Base-by-base conservation (phyloP, 164 flowering plant genomes). In the Tinospora cordifolia region DNA sequence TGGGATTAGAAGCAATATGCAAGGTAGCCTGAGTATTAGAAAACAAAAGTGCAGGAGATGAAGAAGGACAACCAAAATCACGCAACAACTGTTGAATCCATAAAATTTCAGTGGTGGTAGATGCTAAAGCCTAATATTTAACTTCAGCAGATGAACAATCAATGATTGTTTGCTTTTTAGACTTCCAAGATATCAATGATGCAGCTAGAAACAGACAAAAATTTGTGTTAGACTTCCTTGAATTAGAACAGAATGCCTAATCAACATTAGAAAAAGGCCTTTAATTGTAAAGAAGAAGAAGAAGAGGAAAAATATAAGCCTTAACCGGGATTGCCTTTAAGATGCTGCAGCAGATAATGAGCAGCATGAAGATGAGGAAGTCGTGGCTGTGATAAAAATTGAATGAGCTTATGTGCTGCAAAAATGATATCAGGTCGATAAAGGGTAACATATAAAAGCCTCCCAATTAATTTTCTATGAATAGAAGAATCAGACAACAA, bases 181-280 rank as follows among this genome's bases (percentile, higher is more conserved):
- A 2, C 11, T 66, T 67, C 72, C 72, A 74, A 3, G 72, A 62
- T 4, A 74, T 47, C 15, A 40, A 58, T 0, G 68, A 60, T 0
- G n/a, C 14, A n/a, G 72, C 72, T 13, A 74, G 63, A 8, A 69
- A 64, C 0, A 74, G 7, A 9, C 30, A 60, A 58, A 51, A 74
- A 15, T 62, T 62, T 2, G 27, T 68, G 8, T 22, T 8, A 19
- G 72, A 74, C 22, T 54, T 22, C 25, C 69, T 24, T 0, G 69
- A 24, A 47, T 47, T 24, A 3, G 8, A 11, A 22, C 60, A 67
- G 2, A 6, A 13, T 2, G 22, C 69, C 69, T 24, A 47, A 24
- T 67, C 69, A 22, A 59, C 21, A 49, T 67, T 39, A 8, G 10
- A 67, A 13, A 47, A 47, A 67, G 4, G 69, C 40, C 2, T 8